Base-by-base conservation (phyloP, 345 rosid genomes). In the Draba incana region DNA sequence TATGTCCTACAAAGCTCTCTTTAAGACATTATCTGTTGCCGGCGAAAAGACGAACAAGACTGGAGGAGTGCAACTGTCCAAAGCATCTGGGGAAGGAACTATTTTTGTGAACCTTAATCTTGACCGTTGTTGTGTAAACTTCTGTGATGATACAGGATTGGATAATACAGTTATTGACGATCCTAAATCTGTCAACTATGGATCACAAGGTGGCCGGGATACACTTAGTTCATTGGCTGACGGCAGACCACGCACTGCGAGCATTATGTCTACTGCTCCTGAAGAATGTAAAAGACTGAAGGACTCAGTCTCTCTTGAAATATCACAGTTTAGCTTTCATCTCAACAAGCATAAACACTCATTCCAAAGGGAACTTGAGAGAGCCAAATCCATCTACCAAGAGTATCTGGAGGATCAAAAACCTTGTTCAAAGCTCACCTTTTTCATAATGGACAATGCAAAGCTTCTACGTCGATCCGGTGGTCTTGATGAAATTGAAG, bases 171-270 rank as follows among this genome's bases (percentile, higher is more conserved):
- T 74, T 75, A 80, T 89, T 76, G 85, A 77, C 24, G 96, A 94
- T 78, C 96, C 99, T 52, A 94, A 94, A 82, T 89, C 90, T 55
- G 95, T 94, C 72, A 91, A 91, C 80, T 91, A 88, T 87, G 99
- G 99, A 66, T 91, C 99, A 72, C 99, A 94, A 60, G 97, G 99
- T 85, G 97, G 96, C 48, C 86, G 81, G 52, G 82, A 83, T 73
- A 69, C 82, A 44, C 75, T 94, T 73, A 84, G 80, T 47, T 77
- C 82, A 55, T 82, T 81, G 76, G 88, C 85, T 71, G 99, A 89
- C 74, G 96, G 97, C 48, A 82, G 84, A 50, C 88, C 79, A 37
- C 96, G 99, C 23, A 80, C 78, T 57, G 99, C 99, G 8, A 83
- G 64, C 28, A 52, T 94, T 63, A 68, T 76, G 65, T 83, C 97